Base-by-base conservation (phyloP, 2,329 filamentous ascomycete genomes). In the Paracamarosporium sp. region DNA sequence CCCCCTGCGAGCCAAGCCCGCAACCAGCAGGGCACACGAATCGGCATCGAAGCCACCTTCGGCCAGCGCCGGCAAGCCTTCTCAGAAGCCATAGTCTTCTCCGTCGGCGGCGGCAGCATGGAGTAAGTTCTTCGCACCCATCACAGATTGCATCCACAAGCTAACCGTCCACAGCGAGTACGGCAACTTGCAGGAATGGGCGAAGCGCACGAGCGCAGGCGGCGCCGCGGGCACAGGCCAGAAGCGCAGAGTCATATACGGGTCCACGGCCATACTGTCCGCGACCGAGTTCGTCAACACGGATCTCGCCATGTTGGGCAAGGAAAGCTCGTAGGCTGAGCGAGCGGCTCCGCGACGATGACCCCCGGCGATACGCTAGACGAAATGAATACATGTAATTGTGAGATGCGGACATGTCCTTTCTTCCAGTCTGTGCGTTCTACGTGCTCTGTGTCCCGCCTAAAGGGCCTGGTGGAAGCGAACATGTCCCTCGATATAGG, bases 101-200 rank as follows among this genome's bases (percentile, higher is more conserved):
- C 92, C 0, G 92, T 79, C 3, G 95, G 95, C 4, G 95, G 96
- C 45, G 95, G 95, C 40, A 97, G 93, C 74, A 98, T 99, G 91
- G 95, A 99, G 57, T 59, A 59, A 53, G 53, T 53, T 17, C 5
- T 6, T 43, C 41, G 7, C 15, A 33, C 13, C 15, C 17, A 17
- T 13, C 15, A n/a, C 17, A 20, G 20, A 4, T 22, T n/a, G 15
- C 6, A n/a, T 17, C 31, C 20, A 11, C 15, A 54, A 31, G 28
- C 51, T 58, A 38, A 28, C 5, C 15, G 6, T 5, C 17, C 5
- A 27, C 27, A 59, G 57, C 68, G 95, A 99, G 76, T 99, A 98
- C 74, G 94, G 93, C 20, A 99, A 99, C 77, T 76, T 99, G 74
- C 92, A 97, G 74, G 95, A 98, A 73, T 99, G 95, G 95, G 92